Evolutionary conservation across 768 basidiomycete species (phyloP).

Genomic region (Hydnomerulius pinastri): DNA sequence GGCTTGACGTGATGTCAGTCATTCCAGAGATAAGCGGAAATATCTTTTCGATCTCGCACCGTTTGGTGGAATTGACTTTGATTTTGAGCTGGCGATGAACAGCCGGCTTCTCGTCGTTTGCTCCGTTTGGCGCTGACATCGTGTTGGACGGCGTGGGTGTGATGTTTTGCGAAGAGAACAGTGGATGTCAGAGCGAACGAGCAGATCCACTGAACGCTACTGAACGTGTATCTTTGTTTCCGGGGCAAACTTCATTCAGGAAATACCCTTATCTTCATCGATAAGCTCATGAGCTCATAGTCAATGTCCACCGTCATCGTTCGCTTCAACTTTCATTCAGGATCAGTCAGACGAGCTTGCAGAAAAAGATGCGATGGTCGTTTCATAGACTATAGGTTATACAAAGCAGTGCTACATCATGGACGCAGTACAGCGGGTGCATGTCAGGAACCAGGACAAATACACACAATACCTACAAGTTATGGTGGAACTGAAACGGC

Average conservation of each 20-base stretch:
- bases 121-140: constrained; percentile 18
- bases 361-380: constrained; percentile 16
- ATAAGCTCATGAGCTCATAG: background rate
- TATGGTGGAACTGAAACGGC: constrained; percentile 24
- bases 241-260: too few relatives aligned
- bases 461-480: constrained; percentile 36
- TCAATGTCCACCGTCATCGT: constrained; percentile 12
- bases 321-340: background rate
- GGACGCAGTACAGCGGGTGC: constrained; percentile 32
- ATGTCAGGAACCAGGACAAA: constrained; percentile 28
- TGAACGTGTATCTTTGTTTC: too few relatives aligned
- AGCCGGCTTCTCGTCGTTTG: constrained; percentile 28
- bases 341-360: background rate
- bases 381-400: constrained; percentile 29
- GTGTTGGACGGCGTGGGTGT: constrained; percentile 7
- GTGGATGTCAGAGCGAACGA: background rate
- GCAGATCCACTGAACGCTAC: too few relatives aligned
- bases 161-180: constrained; percentile 9
- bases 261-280: too few relatives aligned
- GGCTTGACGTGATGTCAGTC: constrained; percentile 38
- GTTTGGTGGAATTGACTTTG: constrained; percentile 64
- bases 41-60: constrained; percentile 53
- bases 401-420: constrained; percentile 33
- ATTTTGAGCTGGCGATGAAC: constrained; percentile 73
- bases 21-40: constrained; percentile 18